Evolutionary conservation across 2,329 filamentous ascomycete species (phyloP).

Genomic region (Simplicillium aogashimaense): DNA sequence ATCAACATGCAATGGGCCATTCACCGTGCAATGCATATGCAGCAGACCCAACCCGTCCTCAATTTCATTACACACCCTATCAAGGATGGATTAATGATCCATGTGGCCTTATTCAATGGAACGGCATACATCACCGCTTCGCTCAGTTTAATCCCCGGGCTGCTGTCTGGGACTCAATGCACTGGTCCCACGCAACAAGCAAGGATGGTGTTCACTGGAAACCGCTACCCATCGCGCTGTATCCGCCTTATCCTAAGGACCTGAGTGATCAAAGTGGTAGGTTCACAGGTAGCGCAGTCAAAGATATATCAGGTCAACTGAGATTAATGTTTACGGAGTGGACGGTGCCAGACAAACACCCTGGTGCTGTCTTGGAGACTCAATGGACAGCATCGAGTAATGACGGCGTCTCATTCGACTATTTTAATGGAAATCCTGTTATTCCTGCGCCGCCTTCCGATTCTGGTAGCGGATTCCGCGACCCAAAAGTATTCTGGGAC

Average conservation of each 20-base stretch:
- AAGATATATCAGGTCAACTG: constrained; percentile 9
- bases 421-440: neutral
- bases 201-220: constrained; percentile 15
- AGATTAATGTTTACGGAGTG: constrained; percentile 14
- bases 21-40: constrained; percentile 13
- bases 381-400: constrained; percentile 12
- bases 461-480: constrained; percentile 10
- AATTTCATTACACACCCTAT: constrained; percentile 16
- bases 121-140: constrained; percentile 16
- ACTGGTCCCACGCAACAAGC: constrained; percentile 15
- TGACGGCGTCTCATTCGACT: constrained; percentile 12
- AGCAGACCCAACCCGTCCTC: constrained; percentile 14
- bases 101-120: constrained; percentile 12
- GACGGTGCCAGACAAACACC: constrained; percentile 12
- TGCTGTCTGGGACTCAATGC: constrained; percentile 15
- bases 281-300: constrained; percentile 15
- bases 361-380: constrained; percentile 11
- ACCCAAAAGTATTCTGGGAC: constrained; percentile 15
- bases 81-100: constrained; percentile 19
- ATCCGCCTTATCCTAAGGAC: constrained; percentile 6
- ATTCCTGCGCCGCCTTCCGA: constrained; percentile 7
- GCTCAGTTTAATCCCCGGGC: constrained; percentile 14
- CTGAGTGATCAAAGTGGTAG: constrained; percentile 11
- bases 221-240: constrained; percentile 12
- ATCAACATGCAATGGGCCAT: constrained; percentile 11